Percentiles rank a stretch among this genome's conserved stretches.
Evolutionary conservation across 768 basidiomycete genomes (phyloP).

Genomic region (Clavulina sp.): DNA sequence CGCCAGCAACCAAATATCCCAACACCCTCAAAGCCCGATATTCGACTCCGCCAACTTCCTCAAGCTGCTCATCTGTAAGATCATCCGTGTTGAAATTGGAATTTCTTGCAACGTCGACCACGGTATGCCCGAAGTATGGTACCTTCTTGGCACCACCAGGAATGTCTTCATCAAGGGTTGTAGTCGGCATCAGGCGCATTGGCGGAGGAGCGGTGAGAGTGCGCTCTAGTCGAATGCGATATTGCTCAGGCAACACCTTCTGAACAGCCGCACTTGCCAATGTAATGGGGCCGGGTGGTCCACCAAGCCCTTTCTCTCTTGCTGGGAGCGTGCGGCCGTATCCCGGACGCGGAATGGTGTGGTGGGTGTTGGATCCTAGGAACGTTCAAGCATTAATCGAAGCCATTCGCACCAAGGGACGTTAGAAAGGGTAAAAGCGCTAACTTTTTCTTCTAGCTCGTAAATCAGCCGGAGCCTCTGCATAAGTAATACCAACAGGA

Average conservation of each 20-base stretch:
- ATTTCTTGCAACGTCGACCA: constrained; percentile 18
- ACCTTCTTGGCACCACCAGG: constrained; percentile 23
- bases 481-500: too few relatives aligned
- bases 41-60: constrained; percentile 87
- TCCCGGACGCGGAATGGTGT: too few relatives aligned
- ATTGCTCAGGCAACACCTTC: constrained; percentile 42
- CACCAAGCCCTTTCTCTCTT: too few relatives aligned
- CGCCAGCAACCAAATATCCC: constrained; percentile 59
- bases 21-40: constrained; percentile 69
- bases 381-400: too few relatives aligned
- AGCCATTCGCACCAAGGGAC: too few relatives aligned
- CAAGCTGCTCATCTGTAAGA: constrained; percentile 63
- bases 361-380: too few relatives aligned
- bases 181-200: too few relatives aligned
- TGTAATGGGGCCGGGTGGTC: constrained; percentile 22
- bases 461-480: too few relatives aligned
- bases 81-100: constrained; percentile 19
- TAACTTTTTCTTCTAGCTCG: too few relatives aligned
- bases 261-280: constrained; percentile 43
- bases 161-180: neutral
- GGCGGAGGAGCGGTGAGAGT: neutral
- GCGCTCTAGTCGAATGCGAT: constrained; percentile 25
- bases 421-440: too few relatives aligned
- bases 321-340: too few relatives aligned
- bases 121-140: constrained; percentile 73